Evolutionary conservation across 2,329 filamentous ascomycete species (phyloP), one percentile per base, ranked within the genome.

Genomic region (Fusarium sambucinum): DNA sequence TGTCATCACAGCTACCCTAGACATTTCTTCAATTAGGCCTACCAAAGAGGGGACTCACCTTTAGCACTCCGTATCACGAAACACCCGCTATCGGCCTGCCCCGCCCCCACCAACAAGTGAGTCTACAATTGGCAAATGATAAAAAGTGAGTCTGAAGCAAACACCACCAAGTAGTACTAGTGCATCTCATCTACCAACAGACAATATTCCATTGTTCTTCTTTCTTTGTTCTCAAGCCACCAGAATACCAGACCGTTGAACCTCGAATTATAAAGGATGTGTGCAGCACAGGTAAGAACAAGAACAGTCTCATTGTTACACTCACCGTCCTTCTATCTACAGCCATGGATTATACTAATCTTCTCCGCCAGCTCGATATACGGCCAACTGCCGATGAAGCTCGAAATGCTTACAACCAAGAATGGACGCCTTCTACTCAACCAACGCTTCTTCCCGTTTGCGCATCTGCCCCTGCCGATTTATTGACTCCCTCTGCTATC

Each of bases 401-500:
- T 67, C 72, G 72, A 59, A 64, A 73, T 57, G 73, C 73, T 48
- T 66, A 64, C 58, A 69, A 68, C 47, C 68, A 73, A 59, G 61
- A 60, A 48, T 74, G 73, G 70, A 65, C 71, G n/a, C 29, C 65
- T 6, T 35, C 63, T 17, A 72, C 65, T 35, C 68, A 71, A 19
- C 79, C 90, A 16, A 97, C 96, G 74, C 87, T 96, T 66, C 87
- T 97, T 11, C 93, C 94, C 3, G 79, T 97, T 41, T 94, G 90
- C 80, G 90, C 92, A 27, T 92, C 94, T 69, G 93, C 97, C 73
- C 89, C 93, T 8, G 95, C 95, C 73, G 95, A 97, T 80, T 90
- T 98, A 71, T 87, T 98, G 78, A 99, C 95, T 2, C 96, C 96
- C 5, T 95, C 93, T n/a, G 88, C 92, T 66, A 95, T 96, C 72